These are phyloP conservation scores for Selaginella moellendorffii DNA, from an alignment of 75 land plant species.

Conservation along the genomic window DNA sequence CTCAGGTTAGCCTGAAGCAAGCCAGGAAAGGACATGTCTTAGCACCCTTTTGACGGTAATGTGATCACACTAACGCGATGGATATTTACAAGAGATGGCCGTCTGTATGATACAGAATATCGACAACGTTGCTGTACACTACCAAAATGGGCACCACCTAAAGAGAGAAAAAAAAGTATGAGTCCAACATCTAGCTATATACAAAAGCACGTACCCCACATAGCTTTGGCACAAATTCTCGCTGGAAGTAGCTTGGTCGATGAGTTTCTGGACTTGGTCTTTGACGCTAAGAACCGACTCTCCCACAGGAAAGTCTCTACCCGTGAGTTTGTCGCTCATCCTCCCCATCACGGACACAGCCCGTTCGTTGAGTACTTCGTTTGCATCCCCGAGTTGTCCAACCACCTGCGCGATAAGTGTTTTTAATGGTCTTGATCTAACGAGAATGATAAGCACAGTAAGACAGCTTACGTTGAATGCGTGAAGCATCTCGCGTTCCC, in stretches of 20 bases:
- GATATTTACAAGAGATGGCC: too few species aligned
- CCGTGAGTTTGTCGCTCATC: constrained; percentile 94
- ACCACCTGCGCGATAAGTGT: too few species aligned
- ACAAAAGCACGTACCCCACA: constrained; percentile 63
- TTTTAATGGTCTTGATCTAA: too few species aligned
- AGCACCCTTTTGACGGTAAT: background rate
- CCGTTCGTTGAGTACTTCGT: constrained; percentile 92
- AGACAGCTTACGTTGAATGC: constrained; percentile 17
- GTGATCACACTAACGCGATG: too few species aligned
- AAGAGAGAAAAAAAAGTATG: background rate
- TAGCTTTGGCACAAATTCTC: constrained; percentile 98
- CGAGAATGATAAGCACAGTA: background rate
- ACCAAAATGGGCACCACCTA: constrained; percentile 30
- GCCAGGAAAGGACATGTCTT: background rate
- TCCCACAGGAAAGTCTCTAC: constrained; percentile 62
- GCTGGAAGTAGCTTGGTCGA: constrained; percentile 77
- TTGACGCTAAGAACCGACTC: constrained; percentile 51
- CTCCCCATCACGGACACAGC: constrained; percentile 97
- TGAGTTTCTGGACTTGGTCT: constrained; percentile 79
- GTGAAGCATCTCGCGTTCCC: constrained; percentile 77
- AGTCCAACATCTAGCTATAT: background rate
- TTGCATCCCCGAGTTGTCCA: constrained; percentile 94
- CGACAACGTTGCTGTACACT: constrained; percentile 7
- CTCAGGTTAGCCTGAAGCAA: background rate
- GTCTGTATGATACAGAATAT: too few species aligned